Evolutionary conservation across 306 rosid genomes (phyloP), one percentile per base, ranked within the genome.

Genomic region (Mimosa pudica): DNA sequence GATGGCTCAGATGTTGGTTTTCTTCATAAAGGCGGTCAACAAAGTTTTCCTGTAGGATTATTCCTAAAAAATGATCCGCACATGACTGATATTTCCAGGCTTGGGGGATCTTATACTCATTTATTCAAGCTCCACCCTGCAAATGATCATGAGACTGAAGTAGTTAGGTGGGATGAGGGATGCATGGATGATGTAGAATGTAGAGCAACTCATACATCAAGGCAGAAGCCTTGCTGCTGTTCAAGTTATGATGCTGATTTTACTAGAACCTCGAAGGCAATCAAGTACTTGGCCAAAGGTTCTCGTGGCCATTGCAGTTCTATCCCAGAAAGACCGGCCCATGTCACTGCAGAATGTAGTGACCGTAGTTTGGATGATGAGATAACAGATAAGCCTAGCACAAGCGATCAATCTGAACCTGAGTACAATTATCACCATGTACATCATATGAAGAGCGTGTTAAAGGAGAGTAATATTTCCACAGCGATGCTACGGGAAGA

Each of bases 1-100:
- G 77, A 79, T 83, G 85, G 86, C 42, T 74, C 86, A 52, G 90
- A 90, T 84, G 85, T 87, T 85, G 99, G 98, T 82, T 95, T 95
- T 87, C 96, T 95, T 86, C 99, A 93, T 83, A 93, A 94, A 85
- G 98, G 99, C 48, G 98, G 98, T 80, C 89, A 91, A 69, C 96
- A 84, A 82, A 87, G 89, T 82, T 95, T 91, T 81, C 98, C 99
- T 42, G 81, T 87, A 38, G 89, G 84, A 69, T 79, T 94, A 80
- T 88, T 94, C 80, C 84, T 94, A 13, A 90, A 84, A 82, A 84
- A 86, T 80, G 92, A 89, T 82, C 86, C 97, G 46, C 97, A 86
- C 72, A 88, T 77, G 65, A 85, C 77, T 79, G 94, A 88, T 78
- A 88, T 89, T 83, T 84, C 96, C 66, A 88, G 99, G 91, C 97